Evolutionary conservation across 352 stramenopile genomes (phyloP).

Genomic region (Globisporangium camurandrum): DNA sequence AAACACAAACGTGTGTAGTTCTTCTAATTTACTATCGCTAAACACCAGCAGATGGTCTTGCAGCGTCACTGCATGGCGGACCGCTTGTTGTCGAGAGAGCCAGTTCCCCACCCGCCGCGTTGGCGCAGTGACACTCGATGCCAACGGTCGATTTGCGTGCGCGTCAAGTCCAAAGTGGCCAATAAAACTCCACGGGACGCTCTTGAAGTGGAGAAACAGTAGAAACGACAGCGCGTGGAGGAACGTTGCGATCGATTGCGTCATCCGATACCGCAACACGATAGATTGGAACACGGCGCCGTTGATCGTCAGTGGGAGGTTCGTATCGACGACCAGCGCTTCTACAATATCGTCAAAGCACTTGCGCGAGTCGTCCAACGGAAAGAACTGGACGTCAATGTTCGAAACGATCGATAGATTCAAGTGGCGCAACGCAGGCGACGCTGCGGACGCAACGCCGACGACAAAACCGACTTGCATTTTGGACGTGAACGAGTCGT

Average conservation of each 20-base stretch:
- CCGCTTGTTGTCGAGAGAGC: slow-evolving; percentile 5
- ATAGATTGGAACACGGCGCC: slow-evolving; percentile 44
- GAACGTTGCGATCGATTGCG: slow-evolving; percentile 63
- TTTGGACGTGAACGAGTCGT: not conserved
- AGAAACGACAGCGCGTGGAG: slow-evolving; percentile 55
- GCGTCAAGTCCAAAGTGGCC: slow-evolving; percentile 26
- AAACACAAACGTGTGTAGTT: slow-evolving; percentile 6
- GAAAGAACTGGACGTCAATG: slow-evolving; percentile 73
- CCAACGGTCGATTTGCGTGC: slow-evolving; percentile 18
- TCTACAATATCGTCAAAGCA: slow-evolving; percentile 74
- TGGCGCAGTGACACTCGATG: slow-evolving; percentile 5
- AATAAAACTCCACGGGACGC: slow-evolving; percentile 54
- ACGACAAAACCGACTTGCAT: slow-evolving; percentile 49
- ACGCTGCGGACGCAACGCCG: slow-evolving; percentile 59
- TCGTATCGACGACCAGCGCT: slow-evolving; percentile 50
- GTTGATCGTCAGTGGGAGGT: slow-evolving; percentile 45
- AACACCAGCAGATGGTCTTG: slow-evolving; percentile 25
- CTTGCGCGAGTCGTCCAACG: slow-evolving; percentile 66
- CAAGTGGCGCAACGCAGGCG: slow-evolving; percentile 54
- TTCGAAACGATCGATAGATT: slow-evolving; percentile 38
- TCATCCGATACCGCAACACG: slow-evolving; percentile 32
- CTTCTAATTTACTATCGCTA: slow-evolving; percentile 19
- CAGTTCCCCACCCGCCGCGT: slow-evolving; percentile 16
- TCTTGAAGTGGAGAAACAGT: slow-evolving; percentile 53
- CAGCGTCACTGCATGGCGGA: slow-evolving; percentile 10